Base-by-base conservation (phyloP, 75 land plant genomes). In the Pinus taeda region DNA sequence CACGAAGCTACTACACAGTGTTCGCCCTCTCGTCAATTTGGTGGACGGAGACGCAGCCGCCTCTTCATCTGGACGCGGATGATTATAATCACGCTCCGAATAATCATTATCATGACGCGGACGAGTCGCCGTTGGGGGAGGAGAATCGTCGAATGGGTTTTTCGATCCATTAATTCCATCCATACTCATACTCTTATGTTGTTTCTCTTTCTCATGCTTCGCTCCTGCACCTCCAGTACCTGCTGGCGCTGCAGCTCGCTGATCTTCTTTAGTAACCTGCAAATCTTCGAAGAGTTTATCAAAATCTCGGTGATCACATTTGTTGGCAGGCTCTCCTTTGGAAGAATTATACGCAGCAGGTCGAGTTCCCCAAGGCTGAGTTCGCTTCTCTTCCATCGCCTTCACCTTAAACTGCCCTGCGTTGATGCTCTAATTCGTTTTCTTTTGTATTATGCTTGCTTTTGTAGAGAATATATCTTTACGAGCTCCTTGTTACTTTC, bases 1-100 rank as follows among this genome's bases (percentile, higher is more conserved):
- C 49, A 69, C 71, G 36, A 69, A 69, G 71, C 71, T 69, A 15
- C 71, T 69, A 45, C 71, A 69, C 37, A 69, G 53, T 18, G 71
- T 42, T 69, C 71, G 39, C 2, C 13, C 39, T 69, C 53, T 69
- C 49, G 71, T 69, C 39, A 18, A 37, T 3, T 3, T 69, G 53
- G 49, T 8, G 7, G 71, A 36, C 20, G n/a, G 1, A 39, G 71
- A 7, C 9, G 71, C 37, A 20, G 15, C 71, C 18, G 2, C 49
- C 49, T 45, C 49, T 45, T 45, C 49, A 45, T 45, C 6, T 45
- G 49, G 6, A 45, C 49, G 49, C 49, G 49, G 49, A 0, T 45
- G 49, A 45, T 45, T 45, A 45, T 45, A 45, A 45, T 45, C 7
- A 45, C 49, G 49, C 49, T 45, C 49, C 7, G 8, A 45, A 6